These are phyloP conservation scores for Apiospora phragmitis DNA, from an alignment of 2,329 filamentous ascomycete species.

Conservation along the genomic window DNA sequence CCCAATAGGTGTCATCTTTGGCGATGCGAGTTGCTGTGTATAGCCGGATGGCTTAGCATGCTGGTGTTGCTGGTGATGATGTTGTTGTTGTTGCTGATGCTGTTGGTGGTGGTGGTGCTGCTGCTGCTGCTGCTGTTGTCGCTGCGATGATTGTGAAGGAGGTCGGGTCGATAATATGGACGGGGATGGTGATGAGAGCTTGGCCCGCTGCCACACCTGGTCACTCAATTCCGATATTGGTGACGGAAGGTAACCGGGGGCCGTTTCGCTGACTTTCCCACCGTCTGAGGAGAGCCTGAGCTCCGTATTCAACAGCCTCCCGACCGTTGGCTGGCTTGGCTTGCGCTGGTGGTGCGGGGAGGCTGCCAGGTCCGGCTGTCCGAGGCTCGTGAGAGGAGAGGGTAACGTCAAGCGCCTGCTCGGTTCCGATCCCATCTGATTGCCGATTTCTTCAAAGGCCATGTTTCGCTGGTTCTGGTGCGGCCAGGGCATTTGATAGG, in stretches of 20 bases:
- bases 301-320: neutral
- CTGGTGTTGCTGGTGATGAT: neutral
- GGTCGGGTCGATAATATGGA: constrained; percentile 15
- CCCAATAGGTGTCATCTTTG: neutral
- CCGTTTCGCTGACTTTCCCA: neutral
- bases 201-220: constrained; percentile 23
- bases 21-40: neutral
- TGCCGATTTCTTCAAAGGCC: neutral
- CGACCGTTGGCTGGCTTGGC: neutral
- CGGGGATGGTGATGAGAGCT: constrained; percentile 29
- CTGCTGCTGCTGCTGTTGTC: neutral
- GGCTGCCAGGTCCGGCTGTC: neutral
- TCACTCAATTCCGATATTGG: constrained; percentile 26
- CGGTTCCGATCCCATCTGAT: neutral
- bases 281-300: neutral
- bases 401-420: neutral
- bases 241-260: neutral
- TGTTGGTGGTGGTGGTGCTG: neutral
- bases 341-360: neutral
- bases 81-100: neutral
- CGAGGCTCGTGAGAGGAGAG: neutral
- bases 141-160: constrained; percentile 1
- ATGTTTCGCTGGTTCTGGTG: neutral
- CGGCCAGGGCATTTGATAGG: neutral
- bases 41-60: neutral